Base-by-base conservation (phyloP, 2,329 filamentous ascomycete species). In the Verticillium nubilum region DNA sequence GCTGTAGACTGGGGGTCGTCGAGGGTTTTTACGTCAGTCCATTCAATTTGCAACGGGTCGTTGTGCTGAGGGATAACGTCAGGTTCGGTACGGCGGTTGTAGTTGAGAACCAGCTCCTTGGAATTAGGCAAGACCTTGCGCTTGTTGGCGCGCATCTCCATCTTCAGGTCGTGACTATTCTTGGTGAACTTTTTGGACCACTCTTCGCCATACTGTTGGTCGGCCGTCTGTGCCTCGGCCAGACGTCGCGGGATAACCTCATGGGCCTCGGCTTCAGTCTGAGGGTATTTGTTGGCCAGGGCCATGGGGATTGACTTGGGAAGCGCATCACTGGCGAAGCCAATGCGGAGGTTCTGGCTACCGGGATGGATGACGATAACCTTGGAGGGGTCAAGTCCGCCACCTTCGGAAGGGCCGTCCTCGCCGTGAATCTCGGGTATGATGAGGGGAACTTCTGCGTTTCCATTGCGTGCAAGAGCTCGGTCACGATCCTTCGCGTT, bases 41-140 rank as follows among this genome's bases (percentile, higher is more conserved):
- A 99, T 64, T 98, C 93, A 56, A 98, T 89, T 65, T 95, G 89
- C 66, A 96, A 81, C 0, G 93, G 91, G 68, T 99, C 95, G 71
- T 98, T 99, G 75, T 98, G 95, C 69, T 95, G 90, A 5, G 90
- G 88, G 61, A 99, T 98, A 55, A 89, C 84, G 66, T 98, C 95
- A 6, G 92, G 88, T 33, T 90, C 86, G 1, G 87, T 90, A 54
- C 91, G 85, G 58, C 90, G 86, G 74, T 99, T 99, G 81, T 91
- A 98, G 70, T 97, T 98, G 64, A 93, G 86, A 1, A 97, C 94
- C 60, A 97, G 80, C 70, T 99, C 95, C 73, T 97, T 96, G 0
- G 93, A 97, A 71, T 98, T 98, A n/a, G 95, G 95, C 56, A 98
- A 77, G 17, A 97, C 93, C 72, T 96, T 90, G 70, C 92, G 88